Base-by-base conservation (phyloP, 495 filamentous ascomycete genomes). In the Penicillium atrosanguineum region DNA sequence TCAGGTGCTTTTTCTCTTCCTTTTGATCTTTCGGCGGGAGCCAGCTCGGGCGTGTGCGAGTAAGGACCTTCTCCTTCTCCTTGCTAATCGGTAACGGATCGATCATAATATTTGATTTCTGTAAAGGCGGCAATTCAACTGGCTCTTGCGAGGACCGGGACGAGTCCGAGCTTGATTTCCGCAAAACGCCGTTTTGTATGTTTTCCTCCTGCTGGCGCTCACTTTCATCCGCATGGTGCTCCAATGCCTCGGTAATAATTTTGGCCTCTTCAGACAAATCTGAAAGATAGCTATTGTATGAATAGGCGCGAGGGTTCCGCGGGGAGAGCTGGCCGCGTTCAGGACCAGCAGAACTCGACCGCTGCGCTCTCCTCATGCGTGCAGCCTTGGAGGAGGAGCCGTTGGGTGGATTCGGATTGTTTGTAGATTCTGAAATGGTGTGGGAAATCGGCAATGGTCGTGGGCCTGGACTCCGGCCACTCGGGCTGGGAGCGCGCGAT, bases 21-120 rank as follows among this genome's bases (percentile, higher is more conserved):
- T 87, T 89, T 23, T 89, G 91, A 54, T 90, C 85, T 71, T 98
- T 97, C 0, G 94, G 94, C 7, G 94, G 94, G 15, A 98, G 76
- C 94, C 94, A 98, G 37, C 88, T 93, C 0, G 94, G 94, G 25
- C 94, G 82, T 12, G 94, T 98, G 39, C 95, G 80, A 19, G 90
- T 91, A 18, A 98, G 73, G 6, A 96, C 88, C 38, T 88, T 90
- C 59, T 96, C 91, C 70, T 98, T 98, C 76, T 98, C 94, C 72
- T 91, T 95, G 60, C 92, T 96, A 34, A 95, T 86, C 2, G 93
- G 95, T 51, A 98, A 71, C 7, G 94, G 94, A 68, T 98, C 94
- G 53, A 97, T 95, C 88, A 97, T 93, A 44, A 95, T 86, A 64
- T 96, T 93, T 15, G 87, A 87, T 53, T 88, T 87, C 48, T 89